phyloP scores from a whole-genome alignment of 352 stramenopile species.

The Halophytophthora polymorphica region DNA sequence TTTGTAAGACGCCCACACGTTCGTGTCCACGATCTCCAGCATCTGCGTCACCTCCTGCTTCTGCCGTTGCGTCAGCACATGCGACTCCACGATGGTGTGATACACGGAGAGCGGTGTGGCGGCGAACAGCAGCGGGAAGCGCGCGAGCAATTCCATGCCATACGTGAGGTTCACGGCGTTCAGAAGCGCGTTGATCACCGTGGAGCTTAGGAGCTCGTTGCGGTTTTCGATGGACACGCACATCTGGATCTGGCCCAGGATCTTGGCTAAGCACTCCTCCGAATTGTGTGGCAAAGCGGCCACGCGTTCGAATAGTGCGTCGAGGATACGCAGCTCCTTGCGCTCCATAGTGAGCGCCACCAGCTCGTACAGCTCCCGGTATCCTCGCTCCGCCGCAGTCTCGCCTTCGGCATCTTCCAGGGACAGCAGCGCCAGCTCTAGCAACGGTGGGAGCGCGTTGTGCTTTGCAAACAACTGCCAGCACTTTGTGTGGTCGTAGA shows the following conservation, averaged over 20 bases:
- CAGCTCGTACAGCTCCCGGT: slow-evolving; percentile 41
- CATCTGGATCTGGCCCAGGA: slow-evolving; percentile 50
- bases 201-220: slow-evolving; percentile 54
- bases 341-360: slow-evolving; percentile 41
- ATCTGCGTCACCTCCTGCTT: slow-evolving; percentile 63
- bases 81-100: slow-evolving; percentile 71
- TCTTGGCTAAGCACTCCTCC: slow-evolving; percentile 37
- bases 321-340: slow-evolving; percentile 37
- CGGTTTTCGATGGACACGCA: slow-evolving; percentile 34
- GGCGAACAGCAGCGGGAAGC: slow-evolving; percentile 61
- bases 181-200: slow-evolving; percentile 64
- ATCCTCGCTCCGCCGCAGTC: slow-evolving; percentile 15
- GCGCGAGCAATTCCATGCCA: slow-evolving; percentile 58
- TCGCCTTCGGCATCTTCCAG: slow-evolving; percentile 14
- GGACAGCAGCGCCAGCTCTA: slow-evolving; percentile 53
- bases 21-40: slow-evolving; percentile 79
- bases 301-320: slow-evolving; percentile 37
- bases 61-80: slow-evolving; percentile 65
- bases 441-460: slow-evolving; percentile 35
- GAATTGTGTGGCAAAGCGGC: slow-evolving; percentile 23
- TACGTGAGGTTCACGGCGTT: slow-evolving; percentile 51
- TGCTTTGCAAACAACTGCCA: slow-evolving; percentile 61
- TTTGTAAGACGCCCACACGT: slow-evolving; percentile 80
- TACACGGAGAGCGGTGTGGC: slow-evolving; percentile 69
- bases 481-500: slow-evolving; percentile 48